Evolutionary conservation across 768 basidiomycete species (phyloP).

Genomic region (Mycena albidolilacea): DNA sequence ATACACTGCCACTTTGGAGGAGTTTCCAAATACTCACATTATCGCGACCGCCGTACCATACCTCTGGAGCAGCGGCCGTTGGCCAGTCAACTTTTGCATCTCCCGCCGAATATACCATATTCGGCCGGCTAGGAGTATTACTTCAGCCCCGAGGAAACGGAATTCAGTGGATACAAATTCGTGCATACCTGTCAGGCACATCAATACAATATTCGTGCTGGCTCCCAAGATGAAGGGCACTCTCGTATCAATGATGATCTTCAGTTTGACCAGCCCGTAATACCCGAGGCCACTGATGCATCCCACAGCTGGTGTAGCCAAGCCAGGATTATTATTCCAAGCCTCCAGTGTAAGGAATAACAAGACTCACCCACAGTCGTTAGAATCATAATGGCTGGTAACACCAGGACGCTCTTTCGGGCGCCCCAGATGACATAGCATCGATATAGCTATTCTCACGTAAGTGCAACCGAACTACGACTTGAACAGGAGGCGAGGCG

Average conservation of each 20-base stretch:
- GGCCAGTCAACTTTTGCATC: not conserved
- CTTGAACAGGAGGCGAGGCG: not conserved
- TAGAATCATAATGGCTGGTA: slow-evolving; percentile 5
- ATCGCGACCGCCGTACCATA: slow-evolving; percentile 24
- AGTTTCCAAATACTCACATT: slow-evolving; percentile 7
- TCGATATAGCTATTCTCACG: slow-evolving; percentile 6
- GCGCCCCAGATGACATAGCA: slow-evolving; percentile 32
- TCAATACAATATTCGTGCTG: slow-evolving; percentile 17
- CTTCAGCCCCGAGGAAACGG: not conserved
- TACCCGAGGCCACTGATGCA: slow-evolving; percentile 15
- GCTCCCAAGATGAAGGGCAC: slow-evolving; percentile 26
- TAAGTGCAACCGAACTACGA: not conserved
- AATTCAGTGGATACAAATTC: not conserved
- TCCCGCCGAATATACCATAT: slow-evolving; percentile 29
- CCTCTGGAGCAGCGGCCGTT: not conserved
- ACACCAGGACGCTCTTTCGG: slow-evolving; percentile 7
- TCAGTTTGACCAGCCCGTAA: slow-evolving; percentile 1
- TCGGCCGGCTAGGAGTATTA: slow-evolving; percentile 12
- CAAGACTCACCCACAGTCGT: slow-evolving; percentile 20
- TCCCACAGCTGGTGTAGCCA: not conserved
- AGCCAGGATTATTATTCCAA: not conserved
- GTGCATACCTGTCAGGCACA: slow-evolving; percentile 18
- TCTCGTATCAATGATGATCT: slow-evolving; percentile 6
- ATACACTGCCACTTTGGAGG: no score
- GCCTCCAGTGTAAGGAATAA: not conserved